Percentiles rank a stretch among this genome's conserved stretches.
phyloP scores from a whole-genome alignment of 352 stramenopile species.

The Phytophthora pseudosyringae region DNA sequence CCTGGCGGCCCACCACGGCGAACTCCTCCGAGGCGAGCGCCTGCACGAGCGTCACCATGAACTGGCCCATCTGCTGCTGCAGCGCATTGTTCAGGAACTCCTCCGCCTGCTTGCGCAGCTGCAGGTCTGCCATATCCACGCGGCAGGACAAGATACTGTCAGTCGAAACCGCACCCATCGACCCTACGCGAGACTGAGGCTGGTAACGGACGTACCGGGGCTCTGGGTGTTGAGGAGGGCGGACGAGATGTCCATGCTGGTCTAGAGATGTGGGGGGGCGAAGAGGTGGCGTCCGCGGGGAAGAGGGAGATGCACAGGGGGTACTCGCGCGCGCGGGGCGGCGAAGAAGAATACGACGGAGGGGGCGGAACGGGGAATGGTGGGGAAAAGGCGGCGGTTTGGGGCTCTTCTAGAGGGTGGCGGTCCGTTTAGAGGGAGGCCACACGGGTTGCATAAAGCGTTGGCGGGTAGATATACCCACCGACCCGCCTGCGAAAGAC shows the following conservation, averaged over 20 bases:
- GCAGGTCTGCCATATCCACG: conserved; percentile 49
- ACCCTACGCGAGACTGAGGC: background rate
- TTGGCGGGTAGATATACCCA: too few relatives aligned
- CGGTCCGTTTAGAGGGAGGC: too few relatives aligned
- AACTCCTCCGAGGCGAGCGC: conserved; percentile 82
- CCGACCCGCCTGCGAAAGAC: too few relatives aligned
- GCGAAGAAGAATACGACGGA: conserved; percentile 3
- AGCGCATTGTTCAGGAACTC: conserved; percentile 84
- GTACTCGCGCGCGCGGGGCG: background rate
- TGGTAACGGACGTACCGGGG: conserved; percentile 45
- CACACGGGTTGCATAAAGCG: too few relatives aligned
- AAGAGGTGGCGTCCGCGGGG: background rate
- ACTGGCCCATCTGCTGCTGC: conserved; percentile 80
- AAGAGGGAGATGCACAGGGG: conserved; percentile 15
- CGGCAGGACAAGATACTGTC: conserved; percentile 11
- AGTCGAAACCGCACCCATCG: background rate
- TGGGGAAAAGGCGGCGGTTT: conserved; percentile 40
- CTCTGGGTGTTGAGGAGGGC: conserved; percentile 84
- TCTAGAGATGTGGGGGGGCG: conserved; percentile 4
- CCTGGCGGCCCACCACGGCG: conserved; percentile 74
- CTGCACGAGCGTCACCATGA: conserved; percentile 86
- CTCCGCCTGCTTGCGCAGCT: conserved; percentile 82
- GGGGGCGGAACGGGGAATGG: conserved; percentile 38
- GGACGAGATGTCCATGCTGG: conserved; percentile 82
- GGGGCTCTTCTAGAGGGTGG: too few relatives aligned